Evolutionary conservation across 1,284 basidiomycete genomes (phyloP), one percentile per base, ranked within the genome.

Genomic region (Pterulicium gracile): DNA sequence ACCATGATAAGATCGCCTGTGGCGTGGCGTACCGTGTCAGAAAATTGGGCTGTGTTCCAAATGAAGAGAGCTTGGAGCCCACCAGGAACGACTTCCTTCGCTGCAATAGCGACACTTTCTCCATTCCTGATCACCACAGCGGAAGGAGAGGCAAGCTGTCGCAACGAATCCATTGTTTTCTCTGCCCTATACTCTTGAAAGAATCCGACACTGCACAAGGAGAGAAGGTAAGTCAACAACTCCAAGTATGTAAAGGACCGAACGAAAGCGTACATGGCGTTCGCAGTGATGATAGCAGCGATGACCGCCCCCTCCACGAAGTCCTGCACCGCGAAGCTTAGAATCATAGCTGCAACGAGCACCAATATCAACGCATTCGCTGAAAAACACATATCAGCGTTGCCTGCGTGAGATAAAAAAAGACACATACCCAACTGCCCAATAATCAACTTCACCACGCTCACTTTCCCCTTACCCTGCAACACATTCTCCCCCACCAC

Each of bases 291-390:
- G 24, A 84, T 71, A 14, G 73, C 77, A 13, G 74, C 74, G 49
- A 82, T 77, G 34, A 83, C 80, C 43, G 73, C 78, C 17, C 75
- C 79, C 54, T 76, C 77, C 49, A 83, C 74, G 64, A 72, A 85
- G 48, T 77, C 75, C 53, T 70, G 62, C 19, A 76, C 73, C 48
- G 73, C 80, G 49, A 82, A 77, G 3, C 77, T 79, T 14, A 81
- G 68, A 5, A 72, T 73, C 64, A 83, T 70, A 22, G 79, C 79
- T 24, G 72, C 72, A 47, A 82, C 61, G 46, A 77, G 61, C 3
- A 71, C 64, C 3, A 65, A 49, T 10, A 60, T 65, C 40, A 67
- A 51, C 1, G 65, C 65, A 51, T 68, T 68, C 3, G 66, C 64
- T 62, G 50, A 24, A 17, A 44, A 10, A 32, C 27, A n/a, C 7